phyloP scores from a whole-genome alignment of 768 basidiomycete genomes.

The Macrolepiota albuminosa region DNA sequence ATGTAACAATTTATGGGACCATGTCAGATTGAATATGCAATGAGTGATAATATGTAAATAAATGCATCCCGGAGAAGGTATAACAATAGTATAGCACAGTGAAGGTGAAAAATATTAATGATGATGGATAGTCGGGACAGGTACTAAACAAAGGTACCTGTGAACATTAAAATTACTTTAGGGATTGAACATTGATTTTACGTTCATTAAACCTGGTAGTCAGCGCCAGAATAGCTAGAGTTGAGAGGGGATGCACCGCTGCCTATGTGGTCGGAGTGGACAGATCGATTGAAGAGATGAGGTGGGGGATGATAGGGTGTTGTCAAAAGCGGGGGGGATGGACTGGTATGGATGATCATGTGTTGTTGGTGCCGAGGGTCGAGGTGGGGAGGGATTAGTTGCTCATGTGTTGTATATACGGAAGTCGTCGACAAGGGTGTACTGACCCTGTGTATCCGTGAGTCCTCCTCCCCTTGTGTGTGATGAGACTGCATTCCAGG shows the following conservation, averaged over 20 bases:
- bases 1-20: constrained; percentile 10
- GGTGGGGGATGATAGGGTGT: constrained; percentile 23
- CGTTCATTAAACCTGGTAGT: not conserved
- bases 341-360: constrained; percentile 10
- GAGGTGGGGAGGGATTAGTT: not conserved
- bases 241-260: constrained; percentile 13
- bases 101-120: not conserved
- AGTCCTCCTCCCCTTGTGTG: constrained; percentile 7
- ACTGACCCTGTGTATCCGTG: constrained; percentile 9
- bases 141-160: too few species aligned
- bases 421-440: constrained; percentile 5
- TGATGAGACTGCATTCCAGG: constrained; percentile 15
- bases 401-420: constrained; percentile 4
- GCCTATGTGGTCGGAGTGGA: constrained; percentile 1
- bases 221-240: constrained; percentile 12
- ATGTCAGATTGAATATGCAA: constrained; percentile 2
- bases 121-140: not conserved
- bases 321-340: constrained; percentile 23
- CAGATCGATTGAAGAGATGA: constrained; percentile 9
- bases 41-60: constrained; percentile 4
- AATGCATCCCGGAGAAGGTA: not conserved
- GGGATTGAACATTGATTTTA: not conserved
- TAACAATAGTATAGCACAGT: constrained; percentile 1
- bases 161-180: constrained; percentile 5
- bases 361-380: constrained; percentile 10